Percentiles rank a stretch among this genome's conserved stretches.
Evolutionary conservation across 768 basidiomycete genomes (phyloP).

Genomic region (Boletus pseudo-olivaceus): DNA sequence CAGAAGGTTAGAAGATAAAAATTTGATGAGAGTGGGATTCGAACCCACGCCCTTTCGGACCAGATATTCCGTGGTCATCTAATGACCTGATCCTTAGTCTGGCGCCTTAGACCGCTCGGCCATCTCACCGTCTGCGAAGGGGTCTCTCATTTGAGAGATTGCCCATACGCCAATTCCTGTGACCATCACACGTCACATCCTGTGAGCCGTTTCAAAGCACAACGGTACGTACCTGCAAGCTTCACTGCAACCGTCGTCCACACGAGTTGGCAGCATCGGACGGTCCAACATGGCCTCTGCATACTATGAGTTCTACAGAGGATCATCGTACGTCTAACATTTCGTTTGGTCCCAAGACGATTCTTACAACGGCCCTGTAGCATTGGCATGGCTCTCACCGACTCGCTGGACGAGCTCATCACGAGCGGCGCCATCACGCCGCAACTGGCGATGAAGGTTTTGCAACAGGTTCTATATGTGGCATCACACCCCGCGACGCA

Average conservation of each 20-base stretch:
- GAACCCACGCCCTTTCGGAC: constrained; percentile 42
- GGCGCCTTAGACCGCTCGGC: constrained; percentile 64
- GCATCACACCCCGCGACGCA: constrained; percentile 3
- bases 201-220: neutral
- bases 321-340: constrained; percentile 68
- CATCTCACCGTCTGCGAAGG: constrained; percentile 34
- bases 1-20: neutral
- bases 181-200: constrained; percentile 26
- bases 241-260: constrained; percentile 6
- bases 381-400: constrained; percentile 95
- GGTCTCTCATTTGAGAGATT: neutral
- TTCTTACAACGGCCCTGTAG: constrained; percentile 39
- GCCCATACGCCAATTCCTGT: neutral
- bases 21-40: constrained; percentile 38
- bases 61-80: constrained; percentile 30
- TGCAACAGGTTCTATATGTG: constrained; percentile 75
- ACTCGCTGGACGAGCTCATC: constrained; percentile 97
- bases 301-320: constrained; percentile 92
- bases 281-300: constrained; percentile 61
- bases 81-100: constrained; percentile 48
- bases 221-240: too few relatives aligned
- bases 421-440: constrained; percentile 96
- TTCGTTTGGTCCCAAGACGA: neutral
- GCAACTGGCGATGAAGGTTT: constrained; percentile 97
- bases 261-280: constrained; percentile 5